Evolutionary conservation across 2,329 filamentous ascomycete genomes (phyloP), one percentile per base, ranked within the genome.

Genomic region (Stemphylium lycopersici): DNA sequence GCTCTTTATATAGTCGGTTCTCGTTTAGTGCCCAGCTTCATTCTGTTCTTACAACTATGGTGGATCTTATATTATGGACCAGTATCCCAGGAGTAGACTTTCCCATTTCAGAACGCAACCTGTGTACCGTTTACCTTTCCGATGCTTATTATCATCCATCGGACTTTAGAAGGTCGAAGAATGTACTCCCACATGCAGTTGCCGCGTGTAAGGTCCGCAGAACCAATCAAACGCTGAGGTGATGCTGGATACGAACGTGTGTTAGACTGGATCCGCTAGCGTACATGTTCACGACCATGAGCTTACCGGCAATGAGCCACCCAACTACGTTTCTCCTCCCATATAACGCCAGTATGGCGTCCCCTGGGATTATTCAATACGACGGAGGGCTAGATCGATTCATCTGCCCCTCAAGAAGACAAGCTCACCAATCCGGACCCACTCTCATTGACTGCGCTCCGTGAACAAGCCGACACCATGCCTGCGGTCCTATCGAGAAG

Each of bases 1-100:
- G 37, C 6, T 59, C 44, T 3, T 51, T 42, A 10, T 55, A 44
- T 33, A 78, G 47, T 24, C 61, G 45, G 6, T 55, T 48, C 52
- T 78, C 75, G 43, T 77, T 60, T 2, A 78, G 52, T 3, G 48
- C 43, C 20, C 62, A 58, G 22, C 22, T 24, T 24, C 22, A 24
- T 24, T 24, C 22, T 6, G 22, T 24, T 24, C 22, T 24, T 7
- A 6, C 22, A 24, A 24, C 22, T 3, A 6, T 4, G 22, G 3
- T 2, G 22, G 22, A 24, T 24, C 22, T 24, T 24, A 24, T 24
- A 24, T 24, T 24, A 3, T 24, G 6, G 6, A 24, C 3, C 22
- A 24, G 22, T 24, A 3, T 24, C 22, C 22, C 22, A 2, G 6
- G 3, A 6, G 22, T 24, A 4, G 22, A 24, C 22, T 24, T 24